These are phyloP conservation scores for Coleophoma cylindrospora DNA, from an alignment of 2,329 filamentous ascomycete genomes.

Conservation along the genomic window DNA sequence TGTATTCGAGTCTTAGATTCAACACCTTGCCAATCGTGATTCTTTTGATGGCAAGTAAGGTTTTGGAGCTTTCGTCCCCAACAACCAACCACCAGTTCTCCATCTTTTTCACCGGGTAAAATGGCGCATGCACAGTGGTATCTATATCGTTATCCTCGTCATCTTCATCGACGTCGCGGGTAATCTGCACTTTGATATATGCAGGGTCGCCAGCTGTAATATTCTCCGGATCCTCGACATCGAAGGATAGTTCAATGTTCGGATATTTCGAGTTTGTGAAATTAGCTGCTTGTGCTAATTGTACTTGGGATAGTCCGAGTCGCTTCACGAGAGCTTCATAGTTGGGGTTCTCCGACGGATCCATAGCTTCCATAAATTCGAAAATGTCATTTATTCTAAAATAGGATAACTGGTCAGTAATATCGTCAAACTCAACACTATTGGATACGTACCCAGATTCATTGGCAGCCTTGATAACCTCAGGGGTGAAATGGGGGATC, in stretches of 20 bases:
- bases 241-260: slow-evolving; percentile 86
- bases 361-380: slow-evolving; percentile 99
- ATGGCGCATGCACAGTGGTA: slow-evolving; percentile 85
- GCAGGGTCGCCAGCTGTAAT: slow-evolving; percentile 77
- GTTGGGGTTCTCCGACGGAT: slow-evolving; percentile 83
- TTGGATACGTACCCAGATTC: slow-evolving; percentile 60
- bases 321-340: slow-evolving; percentile 73
- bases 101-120: slow-evolving; percentile 87
- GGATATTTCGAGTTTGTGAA: slow-evolving; percentile 98
- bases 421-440: background rate
- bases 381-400: slow-evolving; percentile 84
- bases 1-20: slow-evolving; percentile 79
- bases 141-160: slow-evolving; percentile 66
- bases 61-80: slow-evolving; percentile 85
- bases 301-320: slow-evolving; percentile 72
- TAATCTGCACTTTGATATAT: slow-evolving; percentile 78
- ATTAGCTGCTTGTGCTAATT: slow-evolving; percentile 82
- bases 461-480: slow-evolving; percentile 77
- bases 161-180: slow-evolving; percentile 74
- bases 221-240: slow-evolving; percentile 74
- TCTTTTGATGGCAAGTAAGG: slow-evolving; percentile 86
- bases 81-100: slow-evolving; percentile 99
- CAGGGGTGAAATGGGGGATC: slow-evolving; percentile 87
- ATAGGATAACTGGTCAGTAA: slow-evolving; percentile 25
- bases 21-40: slow-evolving; percentile 79